phyloP scores from a whole-genome alignment of 306 rosid species.

The Acacia crassicarpa region DNA sequence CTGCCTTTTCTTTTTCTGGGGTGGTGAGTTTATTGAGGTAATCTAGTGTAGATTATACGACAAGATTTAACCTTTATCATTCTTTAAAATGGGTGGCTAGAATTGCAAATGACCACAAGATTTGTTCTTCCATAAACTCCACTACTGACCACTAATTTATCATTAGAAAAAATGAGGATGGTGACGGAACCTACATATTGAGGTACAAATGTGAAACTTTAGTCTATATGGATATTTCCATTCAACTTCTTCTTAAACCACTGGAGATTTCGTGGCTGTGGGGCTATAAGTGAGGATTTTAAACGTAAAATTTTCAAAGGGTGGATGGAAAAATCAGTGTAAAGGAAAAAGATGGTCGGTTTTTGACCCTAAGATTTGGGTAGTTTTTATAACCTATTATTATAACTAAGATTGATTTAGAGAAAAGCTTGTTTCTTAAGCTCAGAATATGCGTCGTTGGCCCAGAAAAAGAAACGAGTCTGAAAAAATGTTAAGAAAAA shows the following conservation, averaged over 20 bases:
- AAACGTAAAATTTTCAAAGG: background rate
- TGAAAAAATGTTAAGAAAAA: background rate
- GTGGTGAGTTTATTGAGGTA: background rate
- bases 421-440: background rate
- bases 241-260: background rate
- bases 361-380: background rate
- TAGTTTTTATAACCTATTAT: background rate
- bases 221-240: no score
- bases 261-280: background rate
- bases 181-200: background rate
- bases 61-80: background rate
- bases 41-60: background rate
- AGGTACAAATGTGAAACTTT: background rate
- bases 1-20: background rate
- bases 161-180: background rate
- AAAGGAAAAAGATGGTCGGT: background rate
- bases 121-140: background rate
- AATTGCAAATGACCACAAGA: background rate
- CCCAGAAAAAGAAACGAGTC: background rate
- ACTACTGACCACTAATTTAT: background rate
- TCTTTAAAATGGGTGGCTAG: background rate
- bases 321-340: background rate
- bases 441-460: background rate
- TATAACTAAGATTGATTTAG: background rate
- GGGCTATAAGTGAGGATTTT: background rate